Evolutionary conservation across 2,329 filamentous ascomycete genomes (phyloP).

Genomic region (Pseudocercospora fuligena): DNA sequence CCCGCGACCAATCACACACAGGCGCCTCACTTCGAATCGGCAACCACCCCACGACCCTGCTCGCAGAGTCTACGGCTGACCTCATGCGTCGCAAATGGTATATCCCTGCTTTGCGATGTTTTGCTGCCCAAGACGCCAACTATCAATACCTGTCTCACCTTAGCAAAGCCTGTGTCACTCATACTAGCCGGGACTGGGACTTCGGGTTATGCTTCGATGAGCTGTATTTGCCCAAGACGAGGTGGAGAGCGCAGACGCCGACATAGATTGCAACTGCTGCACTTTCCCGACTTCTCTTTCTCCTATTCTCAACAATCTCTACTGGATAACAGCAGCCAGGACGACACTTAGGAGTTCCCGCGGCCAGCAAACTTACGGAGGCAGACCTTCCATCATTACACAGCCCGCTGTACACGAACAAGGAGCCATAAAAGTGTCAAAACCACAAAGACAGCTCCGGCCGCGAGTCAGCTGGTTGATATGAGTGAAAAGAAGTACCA

Average conservation of each 20-base stretch:
- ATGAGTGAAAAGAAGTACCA: slow-evolving; percentile 29
- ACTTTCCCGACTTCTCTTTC: slow-evolving; percentile 37
- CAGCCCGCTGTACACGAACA: slow-evolving; percentile 5
- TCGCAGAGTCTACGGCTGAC: not conserved
- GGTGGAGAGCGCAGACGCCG: not conserved
- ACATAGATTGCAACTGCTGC: slow-evolving; percentile 12
- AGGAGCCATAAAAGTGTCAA: slow-evolving; percentile 18
- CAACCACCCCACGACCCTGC: not conserved
- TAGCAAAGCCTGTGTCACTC: slow-evolving; percentile 10
- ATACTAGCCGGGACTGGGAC: slow-evolving; percentile 11
- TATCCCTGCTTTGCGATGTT: slow-evolving; percentile 4
- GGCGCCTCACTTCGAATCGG: not conserved
- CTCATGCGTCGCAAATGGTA: slow-evolving; percentile 1
- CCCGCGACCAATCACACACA: slow-evolving; percentile 5
- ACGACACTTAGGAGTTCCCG: slow-evolving; percentile 12
- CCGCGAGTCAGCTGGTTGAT: slow-evolving; percentile 7
- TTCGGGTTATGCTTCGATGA: slow-evolving; percentile 11
- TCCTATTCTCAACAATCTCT: slow-evolving; percentile 24
- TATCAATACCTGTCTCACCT: slow-evolving; percentile 11
- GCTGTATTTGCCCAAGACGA: slow-evolving; percentile 2
- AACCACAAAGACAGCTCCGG: slow-evolving; percentile 23
- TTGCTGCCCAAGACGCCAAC: slow-evolving; percentile 17
- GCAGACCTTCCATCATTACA: not conserved
- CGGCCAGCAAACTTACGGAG: slow-evolving; percentile 14
- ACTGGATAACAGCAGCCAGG: slow-evolving; percentile 11